Evolutionary conservation across 2,329 filamentous ascomycete species (phyloP).

Genomic region (Claviceps pusilla): DNA sequence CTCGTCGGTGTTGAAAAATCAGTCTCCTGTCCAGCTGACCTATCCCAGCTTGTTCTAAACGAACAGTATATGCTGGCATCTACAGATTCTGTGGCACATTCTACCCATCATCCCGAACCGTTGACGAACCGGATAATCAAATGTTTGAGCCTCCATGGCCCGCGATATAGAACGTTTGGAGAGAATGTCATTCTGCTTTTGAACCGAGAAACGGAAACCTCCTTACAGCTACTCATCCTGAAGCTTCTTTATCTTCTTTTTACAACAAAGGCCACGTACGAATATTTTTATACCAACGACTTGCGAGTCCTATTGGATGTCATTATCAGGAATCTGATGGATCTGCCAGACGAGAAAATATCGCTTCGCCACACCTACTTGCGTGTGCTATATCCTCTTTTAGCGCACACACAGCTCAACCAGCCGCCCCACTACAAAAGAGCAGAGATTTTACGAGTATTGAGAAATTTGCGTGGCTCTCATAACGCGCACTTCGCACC

Average conservation of each 20-base stretch:
- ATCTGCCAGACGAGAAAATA: slow-evolving; percentile 70
- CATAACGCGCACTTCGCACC: slow-evolving; percentile 64
- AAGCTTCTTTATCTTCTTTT: slow-evolving; percentile 93
- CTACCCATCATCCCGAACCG: slow-evolving; percentile 26
- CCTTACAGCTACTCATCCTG: slow-evolving; percentile 85
- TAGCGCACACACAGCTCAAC: slow-evolving; percentile 81
- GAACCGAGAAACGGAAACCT: slow-evolving; percentile 89
- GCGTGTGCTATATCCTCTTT: slow-evolving; percentile 75
- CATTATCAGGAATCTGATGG: slow-evolving; percentile 90
- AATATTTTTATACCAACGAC: slow-evolving; percentile 98
- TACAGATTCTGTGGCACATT: slow-evolving; percentile 33
- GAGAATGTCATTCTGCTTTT: slow-evolving; percentile 92
- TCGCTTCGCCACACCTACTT: slow-evolving; percentile 84
- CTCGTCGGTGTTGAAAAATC: neutral
- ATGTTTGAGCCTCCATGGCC: slow-evolving; percentile 65
- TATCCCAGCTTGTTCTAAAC: slow-evolving; percentile 68
- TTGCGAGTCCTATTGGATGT: slow-evolving; percentile 87
- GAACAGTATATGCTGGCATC: slow-evolving; percentile 90
- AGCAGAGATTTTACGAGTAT: slow-evolving; percentile 63
- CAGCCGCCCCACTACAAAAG: slow-evolving; percentile 83
- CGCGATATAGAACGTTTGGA: slow-evolving; percentile 80
- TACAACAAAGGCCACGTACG: slow-evolving; percentile 77
- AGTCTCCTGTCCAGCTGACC: slow-evolving; percentile 8
- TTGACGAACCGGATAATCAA: slow-evolving; percentile 92
- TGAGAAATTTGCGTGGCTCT: slow-evolving; percentile 52